Evolutionary conservation across 352 stramenopile genomes (phyloP), one percentile per base, ranked within the genome.

Genomic region (Elongisporangium prolatum): DNA sequence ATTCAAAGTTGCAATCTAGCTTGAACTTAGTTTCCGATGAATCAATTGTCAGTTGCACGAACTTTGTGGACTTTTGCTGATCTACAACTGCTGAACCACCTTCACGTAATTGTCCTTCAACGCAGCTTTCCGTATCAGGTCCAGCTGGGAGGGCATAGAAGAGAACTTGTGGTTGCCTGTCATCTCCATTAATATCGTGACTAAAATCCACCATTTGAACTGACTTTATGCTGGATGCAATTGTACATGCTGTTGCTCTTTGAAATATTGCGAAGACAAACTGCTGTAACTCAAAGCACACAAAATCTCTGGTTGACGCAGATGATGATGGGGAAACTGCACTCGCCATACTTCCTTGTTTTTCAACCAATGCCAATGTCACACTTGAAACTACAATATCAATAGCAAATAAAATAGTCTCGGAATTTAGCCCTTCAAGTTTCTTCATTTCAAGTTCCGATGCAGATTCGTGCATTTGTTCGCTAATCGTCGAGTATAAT

Each of bases 171-270:
- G 60, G 67, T 14, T 57, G 14, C 13, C 34, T 37, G 1, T 18
- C 61, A 7, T 56, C 60, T 58, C 25, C 56, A 25, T 28, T 56
- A 3, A 16, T 21, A n/a, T 68, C 57, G 16, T 89, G 64, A 9
- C 79, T 83, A 25, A 84, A 89, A 54, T 91, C 77, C 4, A 89
- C 68, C 65, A 91, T 88, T 18, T 86, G 75, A 16, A 84, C 68
- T 0, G 79, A 84, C 2, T 57, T 64, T 40, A 91, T 89, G 11
- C 76, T 85, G 11, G 75, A 75, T 8, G 80, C 74, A 13, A 87
- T 73, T 7, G 59, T 79, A 37, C 68, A 84, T 1, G 75, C 68
- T 13, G 68, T 78, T 13, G 69, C 72, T 9, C 75, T 74, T 47
- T 91, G 80, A 28, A 89, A 81, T 11, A 89, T 74, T 2, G 74